Conservation (phyloP, 345 rosid species). For the Geranium brycei region DNA sequence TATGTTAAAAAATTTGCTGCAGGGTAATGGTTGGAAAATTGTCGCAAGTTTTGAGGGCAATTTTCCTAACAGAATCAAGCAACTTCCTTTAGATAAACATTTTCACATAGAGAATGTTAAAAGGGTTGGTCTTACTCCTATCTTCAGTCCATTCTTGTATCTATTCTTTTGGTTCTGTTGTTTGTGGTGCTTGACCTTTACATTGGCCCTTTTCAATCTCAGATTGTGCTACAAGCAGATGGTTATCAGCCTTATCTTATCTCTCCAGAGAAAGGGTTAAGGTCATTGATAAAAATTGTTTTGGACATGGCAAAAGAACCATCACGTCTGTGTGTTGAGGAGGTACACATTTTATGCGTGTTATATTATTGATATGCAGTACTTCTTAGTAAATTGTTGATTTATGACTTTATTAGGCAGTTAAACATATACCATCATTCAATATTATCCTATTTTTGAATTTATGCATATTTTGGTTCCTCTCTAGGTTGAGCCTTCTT, state of each 20-base stretch:
- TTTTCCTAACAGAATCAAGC: slow-evolving; percentile 88
- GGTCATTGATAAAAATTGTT: slow-evolving; percentile 91
- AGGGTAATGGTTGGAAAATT: slow-evolving; percentile 99
- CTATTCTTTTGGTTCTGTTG: slow-evolving; percentile 3
- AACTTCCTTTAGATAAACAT: slow-evolving; percentile 91
- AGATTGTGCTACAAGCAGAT: slow-evolving; percentile 96
- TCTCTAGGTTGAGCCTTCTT: background rate
- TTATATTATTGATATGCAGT: background rate
- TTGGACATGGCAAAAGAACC: slow-evolving; percentile 98
- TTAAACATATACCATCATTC: background rate
- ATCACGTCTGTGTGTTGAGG: slow-evolving; percentile 80
- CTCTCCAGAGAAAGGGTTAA: slow-evolving; percentile 96
- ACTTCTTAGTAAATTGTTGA: too few relatives aligned
- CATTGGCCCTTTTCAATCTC: slow-evolving; percentile 12
- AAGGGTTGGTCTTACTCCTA: slow-evolving; percentile 42
- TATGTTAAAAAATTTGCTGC: slow-evolving; percentile 15
- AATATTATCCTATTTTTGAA: background rate
- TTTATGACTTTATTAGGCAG: background rate
- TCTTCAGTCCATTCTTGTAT: background rate
- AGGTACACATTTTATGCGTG: slow-evolving; percentile 33
- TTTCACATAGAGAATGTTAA: slow-evolving; percentile 86
- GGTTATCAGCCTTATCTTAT: slow-evolving; percentile 99
- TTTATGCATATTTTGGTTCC: too few relatives aligned
- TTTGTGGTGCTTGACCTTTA: slow-evolving; percentile 7
- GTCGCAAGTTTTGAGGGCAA: slow-evolving; percentile 96